Base-by-base conservation (phyloP, 768 basidiomycete genomes). In the Boletus rubescentipes region DNA sequence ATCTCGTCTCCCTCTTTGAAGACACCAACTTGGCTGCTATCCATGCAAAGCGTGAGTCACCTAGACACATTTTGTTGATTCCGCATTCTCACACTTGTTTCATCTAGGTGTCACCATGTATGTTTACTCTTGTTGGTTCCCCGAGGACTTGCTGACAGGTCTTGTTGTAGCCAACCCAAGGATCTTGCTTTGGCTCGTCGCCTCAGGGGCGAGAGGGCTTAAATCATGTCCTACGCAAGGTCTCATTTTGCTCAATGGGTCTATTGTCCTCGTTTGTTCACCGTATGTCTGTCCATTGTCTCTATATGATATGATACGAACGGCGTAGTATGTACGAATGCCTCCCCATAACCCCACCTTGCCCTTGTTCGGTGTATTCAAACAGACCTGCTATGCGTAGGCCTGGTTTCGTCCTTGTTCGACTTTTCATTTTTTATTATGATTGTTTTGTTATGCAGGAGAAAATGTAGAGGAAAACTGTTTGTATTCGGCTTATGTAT, bases 1-100 rank as follows among this genome's bases (percentile, higher is more conserved):
- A 91, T 75, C 87, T 90, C 53, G 89, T 90, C 65, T 89, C 86
- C 23, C 80, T 91, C 69, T 91, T 91, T 64, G 89, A 91, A 64
- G 89, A 91, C 77, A 91, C 89, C 55, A 91, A 91, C 79, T 85
- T 93, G 82, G 91, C 91, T 61, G 90, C 90, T 51, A 92, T 92
- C 71, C 90, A 92, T 67, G 90, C 90, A 48, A 92, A 92, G 75
- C 87, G 90, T 77, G 61, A 63, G 70, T 72, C 57, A 39, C 59
- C 2, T 42, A 10, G 11, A 54, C 18, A 2, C 31, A 0, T 30
- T 35, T 37, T 5, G 29, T 48, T 51, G 53, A 49, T 55, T 11
- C n/a, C 8, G 37, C 11, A 39, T 38, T 66, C 55, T 59, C 60
- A 51, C 42, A 31, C 44, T 44, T 47, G 35, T 26, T 35, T 52